A percentile compares a stretch with the other conserved stretches of the same genome.
These are phyloP conservation scores for Flaveria linearis DNA, from an alignment of 129 eudicot genomes.

Conservation along the genomic window DNA sequence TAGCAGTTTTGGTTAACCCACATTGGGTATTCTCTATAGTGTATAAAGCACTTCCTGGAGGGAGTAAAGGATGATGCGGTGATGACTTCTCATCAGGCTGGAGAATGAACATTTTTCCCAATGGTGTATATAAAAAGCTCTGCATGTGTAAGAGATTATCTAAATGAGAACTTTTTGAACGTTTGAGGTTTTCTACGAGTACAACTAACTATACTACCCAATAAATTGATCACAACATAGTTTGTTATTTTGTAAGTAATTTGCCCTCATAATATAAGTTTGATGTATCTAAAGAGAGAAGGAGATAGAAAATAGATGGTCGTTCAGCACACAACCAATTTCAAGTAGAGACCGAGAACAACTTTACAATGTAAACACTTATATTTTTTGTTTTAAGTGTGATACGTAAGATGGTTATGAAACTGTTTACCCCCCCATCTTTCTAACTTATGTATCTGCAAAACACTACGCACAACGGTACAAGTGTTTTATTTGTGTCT, in stretches of 20 bases:
- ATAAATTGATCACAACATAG: neutral
- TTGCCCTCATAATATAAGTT: neutral
- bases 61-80: constrained; percentile 83
- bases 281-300: neutral
- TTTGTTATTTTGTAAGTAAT: neutral
- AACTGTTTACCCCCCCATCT: too few species aligned
- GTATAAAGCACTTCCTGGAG: constrained; percentile 65
- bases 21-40: constrained; percentile 45
- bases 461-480: too few species aligned
- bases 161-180: neutral
- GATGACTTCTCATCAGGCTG: constrained; percentile 81
- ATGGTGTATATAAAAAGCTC: constrained; percentile 73
- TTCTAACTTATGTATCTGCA: too few species aligned
- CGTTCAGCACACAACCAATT: too few species aligned
- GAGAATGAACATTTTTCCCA: constrained; percentile 86
- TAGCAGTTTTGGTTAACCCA: constrained; percentile 45
- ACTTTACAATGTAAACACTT: too few species aligned
- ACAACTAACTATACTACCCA: neutral
- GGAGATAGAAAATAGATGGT: neutral
- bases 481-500: too few species aligned
- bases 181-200: neutral
- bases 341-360: too few species aligned
- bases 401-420: too few species aligned
- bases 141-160: constrained; percentile 38
- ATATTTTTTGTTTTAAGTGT: too few species aligned